phyloP scores from a whole-genome alignment of 2,329 filamentous ascomycete species.

The Phialemoniopsis sp. region DNA sequence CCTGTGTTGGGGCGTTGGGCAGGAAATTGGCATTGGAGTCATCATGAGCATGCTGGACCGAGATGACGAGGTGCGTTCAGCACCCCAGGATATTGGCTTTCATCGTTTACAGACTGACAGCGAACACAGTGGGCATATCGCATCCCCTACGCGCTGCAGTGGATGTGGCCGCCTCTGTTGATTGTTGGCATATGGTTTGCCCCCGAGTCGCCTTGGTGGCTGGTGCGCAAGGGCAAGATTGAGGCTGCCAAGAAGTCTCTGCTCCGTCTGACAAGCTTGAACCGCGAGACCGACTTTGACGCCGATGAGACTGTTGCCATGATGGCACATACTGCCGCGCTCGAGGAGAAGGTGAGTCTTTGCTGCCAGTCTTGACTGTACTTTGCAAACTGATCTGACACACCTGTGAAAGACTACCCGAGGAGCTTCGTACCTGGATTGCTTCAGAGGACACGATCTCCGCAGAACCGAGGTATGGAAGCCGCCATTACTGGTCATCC shows the following conservation, averaged over 20 bases:
- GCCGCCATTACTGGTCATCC: slow-evolving; percentile 13
- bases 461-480: slow-evolving; percentile 67
- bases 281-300: slow-evolving; percentile 68
- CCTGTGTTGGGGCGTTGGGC: slow-evolving; percentile 74
- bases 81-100: background rate
- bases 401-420: slow-evolving; percentile 48
- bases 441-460: slow-evolving; percentile 74
- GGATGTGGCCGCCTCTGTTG: slow-evolving; percentile 72
- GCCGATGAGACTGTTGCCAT: slow-evolving; percentile 82
- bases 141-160: slow-evolving; percentile 70
- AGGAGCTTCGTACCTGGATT: slow-evolving; percentile 75
- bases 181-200: slow-evolving; percentile 63
- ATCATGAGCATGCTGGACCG: slow-evolving; percentile 64
- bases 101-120: background rate
- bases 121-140: slow-evolving; percentile 52
- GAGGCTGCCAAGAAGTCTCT: slow-evolving; percentile 65
- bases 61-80: slow-evolving; percentile 60
- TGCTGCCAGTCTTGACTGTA: slow-evolving; percentile 5
- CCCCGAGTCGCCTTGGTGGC: slow-evolving; percentile 71
- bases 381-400: too few species aligned
- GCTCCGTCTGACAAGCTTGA: slow-evolving; percentile 58
- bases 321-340: slow-evolving; percentile 85
- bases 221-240: slow-evolving; percentile 62
- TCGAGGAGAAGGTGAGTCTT: slow-evolving; percentile 57
- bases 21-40: slow-evolving; percentile 70